These are phyloP conservation scores for Cytospora piceicola DNA, from an alignment of 2,329 filamentous ascomycete genomes.

Conservation along the genomic window DNA sequence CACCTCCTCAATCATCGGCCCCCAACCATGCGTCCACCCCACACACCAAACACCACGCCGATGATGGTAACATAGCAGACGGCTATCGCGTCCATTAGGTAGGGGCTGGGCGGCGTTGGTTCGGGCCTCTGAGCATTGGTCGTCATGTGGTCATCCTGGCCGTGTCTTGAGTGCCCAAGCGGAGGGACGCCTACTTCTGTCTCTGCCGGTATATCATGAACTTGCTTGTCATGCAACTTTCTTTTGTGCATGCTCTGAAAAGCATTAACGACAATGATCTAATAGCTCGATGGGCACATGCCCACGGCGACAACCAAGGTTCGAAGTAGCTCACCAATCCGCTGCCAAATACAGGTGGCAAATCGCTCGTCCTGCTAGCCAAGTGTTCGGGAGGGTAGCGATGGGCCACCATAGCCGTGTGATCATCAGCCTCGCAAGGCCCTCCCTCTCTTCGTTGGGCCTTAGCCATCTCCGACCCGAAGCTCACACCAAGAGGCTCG, in stretches of 20 bases:
- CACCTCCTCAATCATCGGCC: neutral
- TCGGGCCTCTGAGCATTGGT: neutral
- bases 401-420: neutral
- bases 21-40: neutral
- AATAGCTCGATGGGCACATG: neutral
- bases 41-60: neutral
- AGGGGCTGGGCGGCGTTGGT: neutral
- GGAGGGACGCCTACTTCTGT: neutral
- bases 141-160: neutral
- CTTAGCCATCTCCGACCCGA: neutral
- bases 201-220: neutral
- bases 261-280: neutral
- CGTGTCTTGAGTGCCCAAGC: neutral
- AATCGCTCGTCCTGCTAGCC: neutral
- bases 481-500: neutral
- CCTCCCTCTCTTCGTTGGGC: neutral
- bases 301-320: neutral
- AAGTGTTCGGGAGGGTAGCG: neutral
- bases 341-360: neutral
- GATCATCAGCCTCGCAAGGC: neutral
- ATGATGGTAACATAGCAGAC: neutral
- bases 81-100: neutral
- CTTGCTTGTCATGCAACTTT: neutral
- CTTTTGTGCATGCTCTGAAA: neutral
- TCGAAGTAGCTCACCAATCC: neutral